Conservation (phyloP, 495 filamentous ascomycete genomes). For the Beverwykella pulmonaria region DNA sequence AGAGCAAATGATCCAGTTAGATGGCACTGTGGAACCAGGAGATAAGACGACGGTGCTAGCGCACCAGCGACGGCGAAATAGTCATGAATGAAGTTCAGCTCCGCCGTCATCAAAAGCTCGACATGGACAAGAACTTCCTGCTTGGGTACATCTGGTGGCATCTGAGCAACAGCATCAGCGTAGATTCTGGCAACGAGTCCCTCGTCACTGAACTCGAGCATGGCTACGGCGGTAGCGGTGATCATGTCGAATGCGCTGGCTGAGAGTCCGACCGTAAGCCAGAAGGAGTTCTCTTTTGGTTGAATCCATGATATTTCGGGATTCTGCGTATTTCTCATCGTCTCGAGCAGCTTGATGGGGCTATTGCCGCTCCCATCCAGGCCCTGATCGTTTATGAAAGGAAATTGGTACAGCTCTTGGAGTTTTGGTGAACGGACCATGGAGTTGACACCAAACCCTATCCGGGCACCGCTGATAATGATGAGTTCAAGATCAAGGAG, state of each 20-base stretch:
- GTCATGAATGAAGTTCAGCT: constrained; percentile 30
- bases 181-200: background rate
- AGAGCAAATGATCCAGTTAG: constrained; percentile 55
- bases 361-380: background rate
- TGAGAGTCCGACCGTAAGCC: constrained; percentile 50
- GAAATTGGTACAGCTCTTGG: constrained; percentile 1
- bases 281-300: constrained; percentile 40
- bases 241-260: constrained; percentile 52
- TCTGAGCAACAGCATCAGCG: background rate
- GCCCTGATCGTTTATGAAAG: background rate
- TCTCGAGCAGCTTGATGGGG: background rate
- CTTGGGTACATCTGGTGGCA: background rate
- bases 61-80: constrained; percentile 48
- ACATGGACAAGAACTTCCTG: background rate
- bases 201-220: background rate
- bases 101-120: background rate
- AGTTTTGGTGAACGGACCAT: background rate
- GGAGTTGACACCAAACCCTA: background rate
- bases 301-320: constrained; percentile 39
- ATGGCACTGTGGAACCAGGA: constrained; percentile 51
- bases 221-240: constrained; percentile 39
- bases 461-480: background rate
- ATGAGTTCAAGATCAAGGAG: background rate
- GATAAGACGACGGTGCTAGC: constrained; percentile 50
- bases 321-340: background rate